phyloP scores from a whole-genome alignment of 2,329 filamentous ascomycete genomes.

The Aureobasidium namibiae region DNA sequence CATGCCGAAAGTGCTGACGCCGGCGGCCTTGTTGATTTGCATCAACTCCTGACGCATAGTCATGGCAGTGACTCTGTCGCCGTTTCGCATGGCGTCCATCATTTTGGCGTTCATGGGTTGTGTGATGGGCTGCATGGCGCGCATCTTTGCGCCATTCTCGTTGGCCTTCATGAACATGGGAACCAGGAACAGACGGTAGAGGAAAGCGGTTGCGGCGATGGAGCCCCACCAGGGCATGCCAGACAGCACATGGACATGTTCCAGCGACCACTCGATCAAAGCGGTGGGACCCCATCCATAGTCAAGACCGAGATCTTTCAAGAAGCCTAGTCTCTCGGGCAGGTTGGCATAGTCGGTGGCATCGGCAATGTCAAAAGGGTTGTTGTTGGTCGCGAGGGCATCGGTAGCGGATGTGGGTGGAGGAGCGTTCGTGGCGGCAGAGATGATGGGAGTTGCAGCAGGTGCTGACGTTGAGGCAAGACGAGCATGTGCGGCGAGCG shows the following conservation, averaged over 20 bases:
- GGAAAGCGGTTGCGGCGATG: slow-evolving; percentile 56
- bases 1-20: slow-evolving; percentile 44
- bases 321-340: slow-evolving; percentile 66
- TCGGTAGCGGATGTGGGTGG: slow-evolving; percentile 2
- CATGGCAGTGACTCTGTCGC: slow-evolving; percentile 43
- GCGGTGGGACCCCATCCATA: slow-evolving; percentile 76
- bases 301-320: slow-evolving; percentile 75
- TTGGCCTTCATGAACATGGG: slow-evolving; percentile 56
- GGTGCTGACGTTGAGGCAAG: slow-evolving; percentile 13
- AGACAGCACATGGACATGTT: slow-evolving; percentile 69
- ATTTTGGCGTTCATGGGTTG: slow-evolving; percentile 51
- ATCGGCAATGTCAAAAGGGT: not conserved
- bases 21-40: slow-evolving; percentile 45
- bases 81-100: slow-evolving; percentile 32
- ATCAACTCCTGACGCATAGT: slow-evolving; percentile 41
- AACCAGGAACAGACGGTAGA: slow-evolving; percentile 58
- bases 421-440: slow-evolving; percentile 2
- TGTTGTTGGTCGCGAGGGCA: not conserved
- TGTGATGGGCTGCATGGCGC: slow-evolving; percentile 50
- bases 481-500: slow-evolving; percentile 14
- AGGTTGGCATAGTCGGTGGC: slow-evolving; percentile 1
- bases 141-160: slow-evolving; percentile 55
- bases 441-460: not conserved
- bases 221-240: slow-evolving; percentile 78
- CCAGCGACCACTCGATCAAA: slow-evolving; percentile 65